Evolutionary conservation across 306 rosid genomes (phyloP).

Genomic region (Trifolium pratense): DNA sequence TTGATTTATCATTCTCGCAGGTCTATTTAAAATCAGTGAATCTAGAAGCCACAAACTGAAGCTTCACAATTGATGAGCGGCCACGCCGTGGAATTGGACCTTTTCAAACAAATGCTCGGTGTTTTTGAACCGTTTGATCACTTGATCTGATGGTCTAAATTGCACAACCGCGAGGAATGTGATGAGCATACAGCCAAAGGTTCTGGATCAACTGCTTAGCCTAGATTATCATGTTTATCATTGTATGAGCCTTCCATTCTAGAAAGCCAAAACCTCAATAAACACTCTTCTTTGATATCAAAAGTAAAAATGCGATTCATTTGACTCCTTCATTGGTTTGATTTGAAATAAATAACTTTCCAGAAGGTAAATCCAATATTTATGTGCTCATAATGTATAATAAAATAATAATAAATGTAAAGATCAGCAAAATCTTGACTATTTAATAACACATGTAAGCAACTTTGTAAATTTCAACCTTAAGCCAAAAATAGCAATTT

Average conservation of each 20-base stretch:
- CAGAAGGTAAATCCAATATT: neutral
- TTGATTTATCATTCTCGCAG: too few species aligned
- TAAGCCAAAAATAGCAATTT: conserved; percentile 20
- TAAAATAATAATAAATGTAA: neutral
- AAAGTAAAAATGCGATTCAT: neutral
- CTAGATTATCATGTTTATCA: neutral
- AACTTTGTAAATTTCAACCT: neutral
- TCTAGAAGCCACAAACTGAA: too few species aligned
- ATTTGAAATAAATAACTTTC: conserved; percentile 12
- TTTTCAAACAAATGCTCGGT: too few species aligned
- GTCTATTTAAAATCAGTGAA: too few species aligned
- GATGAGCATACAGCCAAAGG: too few species aligned
- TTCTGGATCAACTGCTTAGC: neutral
- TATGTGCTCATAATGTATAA: neutral
- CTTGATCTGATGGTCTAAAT: too few species aligned
- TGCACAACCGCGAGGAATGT: too few species aligned
- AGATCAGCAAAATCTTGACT: conserved; percentile 2
- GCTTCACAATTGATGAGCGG: too few species aligned
- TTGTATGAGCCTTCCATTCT: neutral
- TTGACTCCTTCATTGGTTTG: neutral
- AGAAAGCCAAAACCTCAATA: neutral
- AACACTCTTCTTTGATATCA: neutral
- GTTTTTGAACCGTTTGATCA: too few species aligned
- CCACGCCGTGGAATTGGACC: too few species aligned
- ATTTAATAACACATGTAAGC: neutral